Base-by-base conservation (phyloP, 257 asterid genomes). In the Verbena officinalis region DNA sequence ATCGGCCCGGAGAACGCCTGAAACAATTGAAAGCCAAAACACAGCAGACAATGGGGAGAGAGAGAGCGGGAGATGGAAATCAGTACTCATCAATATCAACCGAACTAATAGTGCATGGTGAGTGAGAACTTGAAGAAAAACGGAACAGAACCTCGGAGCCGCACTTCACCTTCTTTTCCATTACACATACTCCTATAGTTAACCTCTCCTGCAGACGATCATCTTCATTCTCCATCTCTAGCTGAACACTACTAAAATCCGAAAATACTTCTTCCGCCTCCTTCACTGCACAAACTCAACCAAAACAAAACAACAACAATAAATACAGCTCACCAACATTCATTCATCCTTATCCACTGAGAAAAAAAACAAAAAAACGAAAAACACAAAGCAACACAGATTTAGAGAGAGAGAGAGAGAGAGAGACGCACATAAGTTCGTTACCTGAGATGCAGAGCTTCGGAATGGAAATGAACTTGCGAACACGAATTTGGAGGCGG, bases 151-250 rank as follows among this genome's bases (percentile, higher is more conserved):
- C 95, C 94, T 86, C 97, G 83, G 84, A 78, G 90, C 95, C 89
- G 92, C 92, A 87, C 75, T 87, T 94, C 95, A 90, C 99, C 99
- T 93, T 93, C 96, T 93, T 90, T 87, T 93, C 99, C 97, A 93
- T 82, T 53, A 93, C 99, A 72, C 99, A 93, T 24, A 93, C 97
- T 65, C 99, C 99, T 55, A 93, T 73, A 42, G 61, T 80, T 60
- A 94, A 82, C 78, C 86, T 88, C 74, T 58, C 77, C 66, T 62
- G 74, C 61, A 72, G 62, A 54, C 54, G 30, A 36, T 73, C 81
- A 50, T 69, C 80, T 50, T 73, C 87, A 54, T 59, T 75, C 67
- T 55, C 83, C 86, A 77, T 86, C 62, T 67, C 72, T 36, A 49
- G 53, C 69, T 17, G 53, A 2, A 20, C 53, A 38, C 58, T 30